phyloP scores from a whole-genome alignment of 2,329 filamentous ascomycete species.

The Curvularia lunata region DNA sequence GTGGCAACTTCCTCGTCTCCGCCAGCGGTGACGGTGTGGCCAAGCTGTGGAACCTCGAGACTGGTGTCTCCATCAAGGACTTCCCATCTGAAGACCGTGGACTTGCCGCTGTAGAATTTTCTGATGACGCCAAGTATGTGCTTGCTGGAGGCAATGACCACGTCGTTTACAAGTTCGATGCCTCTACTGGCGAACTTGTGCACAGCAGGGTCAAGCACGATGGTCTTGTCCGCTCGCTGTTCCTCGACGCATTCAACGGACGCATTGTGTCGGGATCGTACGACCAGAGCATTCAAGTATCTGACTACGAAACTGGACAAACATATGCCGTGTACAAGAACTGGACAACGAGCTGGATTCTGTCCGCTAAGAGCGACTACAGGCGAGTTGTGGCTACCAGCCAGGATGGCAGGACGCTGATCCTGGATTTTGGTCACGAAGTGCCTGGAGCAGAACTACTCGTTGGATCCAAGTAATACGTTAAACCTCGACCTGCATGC shows the following conservation, averaged over 20 bases:
- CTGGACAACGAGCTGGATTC: slow-evolving; percentile 96
- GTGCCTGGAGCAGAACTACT: slow-evolving; percentile 61
- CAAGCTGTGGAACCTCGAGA: slow-evolving; percentile 94
- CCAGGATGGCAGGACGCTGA: slow-evolving; percentile 88
- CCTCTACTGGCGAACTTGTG: slow-evolving; percentile 83
- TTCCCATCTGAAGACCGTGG: slow-evolving; percentile 91
- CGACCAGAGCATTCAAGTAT: slow-evolving; percentile 94
- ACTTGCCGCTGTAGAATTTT: slow-evolving; percentile 94
- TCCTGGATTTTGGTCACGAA: slow-evolving; percentile 85
- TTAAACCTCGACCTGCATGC: not conserved
- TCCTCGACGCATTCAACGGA: slow-evolving; percentile 85
- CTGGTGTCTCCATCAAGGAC: slow-evolving; percentile 86
- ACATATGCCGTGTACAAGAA: slow-evolving; percentile 85
- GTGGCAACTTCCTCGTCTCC: slow-evolving; percentile 89
- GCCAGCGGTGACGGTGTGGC: slow-evolving; percentile 93
- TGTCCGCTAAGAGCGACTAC: slow-evolving; percentile 96
- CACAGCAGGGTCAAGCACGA: slow-evolving; percentile 82
- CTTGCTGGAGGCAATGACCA: slow-evolving; percentile 95
- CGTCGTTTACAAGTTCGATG: slow-evolving; percentile 94
- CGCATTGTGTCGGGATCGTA: slow-evolving; percentile 92
- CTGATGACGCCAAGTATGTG: slow-evolving; percentile 90
- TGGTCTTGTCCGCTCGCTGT: slow-evolving; percentile 84
- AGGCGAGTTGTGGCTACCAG: slow-evolving; percentile 92
- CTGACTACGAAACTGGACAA: slow-evolving; percentile 80
- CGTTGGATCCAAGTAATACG: slow-evolving; percentile 21